Evolutionary conservation across 352 stramenopile species (phyloP).

Genomic region (Phytopythium oedochilum): DNA sequence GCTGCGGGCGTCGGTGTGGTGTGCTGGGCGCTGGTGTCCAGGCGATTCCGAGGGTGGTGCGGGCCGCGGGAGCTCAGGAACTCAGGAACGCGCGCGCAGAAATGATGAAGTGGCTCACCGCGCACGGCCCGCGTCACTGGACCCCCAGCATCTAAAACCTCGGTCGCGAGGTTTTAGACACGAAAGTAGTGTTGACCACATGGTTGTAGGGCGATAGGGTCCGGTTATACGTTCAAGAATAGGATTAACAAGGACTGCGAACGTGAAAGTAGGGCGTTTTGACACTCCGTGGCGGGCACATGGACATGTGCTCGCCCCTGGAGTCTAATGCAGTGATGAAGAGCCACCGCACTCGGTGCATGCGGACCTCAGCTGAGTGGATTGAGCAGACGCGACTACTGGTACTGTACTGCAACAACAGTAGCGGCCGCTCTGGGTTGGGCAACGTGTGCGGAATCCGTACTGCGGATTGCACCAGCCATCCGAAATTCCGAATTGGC

Average conservation of each 20-base stretch:
- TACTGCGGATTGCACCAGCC: not conserved
- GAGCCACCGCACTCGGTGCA: no score
- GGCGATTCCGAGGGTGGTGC: slow-evolving; percentile 18
- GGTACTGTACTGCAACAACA: no score
- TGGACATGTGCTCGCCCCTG: no score
- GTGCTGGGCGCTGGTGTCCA: not conserved
- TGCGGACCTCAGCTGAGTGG: no score
- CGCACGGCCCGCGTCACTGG: slow-evolving; percentile 1
- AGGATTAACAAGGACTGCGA: not conserved
- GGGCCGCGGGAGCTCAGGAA: slow-evolving; percentile 4
- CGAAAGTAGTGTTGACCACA: not conserved
- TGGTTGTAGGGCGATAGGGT: not conserved
- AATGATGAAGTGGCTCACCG: slow-evolving; percentile 27
- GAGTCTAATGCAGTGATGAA: no score
- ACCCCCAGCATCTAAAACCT: slow-evolving; percentile 3
- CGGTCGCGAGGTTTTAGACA: not conserved
- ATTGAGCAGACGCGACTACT: not conserved
- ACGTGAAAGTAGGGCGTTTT: not conserved
- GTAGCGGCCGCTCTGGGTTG: no score
- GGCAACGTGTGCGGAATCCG: no score
- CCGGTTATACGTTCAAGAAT: not conserved
- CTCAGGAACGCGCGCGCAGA: slow-evolving; percentile 13
- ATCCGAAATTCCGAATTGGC: no score
- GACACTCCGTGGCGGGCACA: not conserved
- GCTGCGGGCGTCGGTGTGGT: not conserved